Evolutionary conservation across 2,329 filamentous ascomycete genomes (phyloP), one percentile per base, ranked within the genome.

Genomic region (Beauveria asiatica): DNA sequence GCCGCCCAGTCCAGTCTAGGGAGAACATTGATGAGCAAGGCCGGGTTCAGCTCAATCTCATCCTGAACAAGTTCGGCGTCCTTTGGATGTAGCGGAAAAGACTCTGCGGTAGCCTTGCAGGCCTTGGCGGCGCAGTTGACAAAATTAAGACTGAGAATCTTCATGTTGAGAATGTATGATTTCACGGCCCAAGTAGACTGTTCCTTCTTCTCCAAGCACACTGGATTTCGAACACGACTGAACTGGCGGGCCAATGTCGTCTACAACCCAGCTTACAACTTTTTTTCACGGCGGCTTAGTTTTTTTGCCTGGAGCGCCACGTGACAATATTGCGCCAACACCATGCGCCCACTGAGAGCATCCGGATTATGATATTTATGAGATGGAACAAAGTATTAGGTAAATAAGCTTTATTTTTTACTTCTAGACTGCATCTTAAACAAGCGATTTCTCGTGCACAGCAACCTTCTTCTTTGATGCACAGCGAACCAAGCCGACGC

Each of bases 91-190:
- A 99, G 82, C 2, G 94, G 94, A 70, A 95, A 97, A 25, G 91
- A 90, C 57, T 83, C 78, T 6, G 87, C 80, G 37, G 87, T 86
- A 61, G 85, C 83, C 77, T 95, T 96, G 87, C 94, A 99, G 60
- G 89, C 81, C 80, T 97, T 97, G 72, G 95, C 89, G 63, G 94
- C 93, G 80, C 94, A 99, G 69, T 91, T 94, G 65, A 97, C 80
- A 76, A 99, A 99, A 77, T 97, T 97, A 69, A 96, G 87, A 63
- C 92, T 97, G 57, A 97, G 84, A 64, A 97, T 80, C 75, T 97
- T 97, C 94, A 99, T 99, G 60, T 61, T 62, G 46, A 59, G 37
- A 13, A 27, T 8, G n/a, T 41, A 13, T 37, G 33, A 16, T 37
- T 37, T 16, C 11, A 37, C 33, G 10, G 5, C 33, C 11, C 11